Evolutionary conservation across 805 yeast genomes (phyloP), one percentile per base, ranked within the genome.

Genomic region (Myxozyma neglecta): DNA sequence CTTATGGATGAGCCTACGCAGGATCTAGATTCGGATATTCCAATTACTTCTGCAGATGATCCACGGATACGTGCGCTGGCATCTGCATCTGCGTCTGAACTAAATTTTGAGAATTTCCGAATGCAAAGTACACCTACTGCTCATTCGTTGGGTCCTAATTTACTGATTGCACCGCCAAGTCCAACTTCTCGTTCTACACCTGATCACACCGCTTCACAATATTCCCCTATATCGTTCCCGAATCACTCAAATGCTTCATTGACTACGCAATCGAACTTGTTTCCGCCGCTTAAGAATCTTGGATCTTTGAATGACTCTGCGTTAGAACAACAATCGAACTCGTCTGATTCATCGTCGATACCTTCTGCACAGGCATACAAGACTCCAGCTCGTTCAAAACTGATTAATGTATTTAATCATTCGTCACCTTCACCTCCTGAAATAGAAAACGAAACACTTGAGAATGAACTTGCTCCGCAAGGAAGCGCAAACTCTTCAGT

Each of bases 1-100:
- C 69, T 56, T 35, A 57, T 60, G 37, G 67, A 64, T 49, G 66
- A 62, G 34, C n/a, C 60, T 3, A 42, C 37, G 18, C 55, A 51
- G 32, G 55, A 51, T 18, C 36, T 51, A 8, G 43, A 37, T 11
- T 39, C 47, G 8, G 42, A 39, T 13, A 13, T 20, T 14, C 13
- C 55, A 24, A 39, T 20, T 39, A 10, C 49, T 13, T 14, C 32
- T 6, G 35, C 35, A 10, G 49, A 20, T 20, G 34, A 29, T 20
- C 35, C 14, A 13, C 10, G 49, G 29, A 20, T 20, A 11, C 49
- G 49, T 6, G 18, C 46, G 3, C 20, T 42, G 10, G 16, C 42
- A 39, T 39, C 46, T 8, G 20, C 11, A 39, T 39, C 46, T 8
- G 20, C 11, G 11, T 42, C 46, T 3, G 49, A 20, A 45, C 11